Percentiles rank a stretch among this genome's conserved stretches.
Evolutionary conservation across 1,284 basidiomycete species (phyloP).

Genomic region (Cutaneotrichosporon sp.): DNA sequence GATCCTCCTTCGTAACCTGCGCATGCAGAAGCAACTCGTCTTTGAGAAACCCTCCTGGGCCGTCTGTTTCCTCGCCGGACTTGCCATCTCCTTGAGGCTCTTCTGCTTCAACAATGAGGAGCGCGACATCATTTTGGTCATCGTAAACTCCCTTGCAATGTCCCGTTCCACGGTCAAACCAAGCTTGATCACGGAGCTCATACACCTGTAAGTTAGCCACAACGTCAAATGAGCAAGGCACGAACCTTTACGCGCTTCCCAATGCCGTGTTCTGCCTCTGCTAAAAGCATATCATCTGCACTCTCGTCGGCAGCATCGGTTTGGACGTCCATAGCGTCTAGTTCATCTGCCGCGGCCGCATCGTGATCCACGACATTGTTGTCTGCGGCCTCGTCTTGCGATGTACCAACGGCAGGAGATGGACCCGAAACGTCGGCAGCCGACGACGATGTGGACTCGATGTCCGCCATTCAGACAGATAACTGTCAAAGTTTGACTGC

Average conservation of each 20-base stretch:
- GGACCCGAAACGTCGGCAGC: conserved; percentile 28
- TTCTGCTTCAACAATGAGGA: conserved; percentile 79
- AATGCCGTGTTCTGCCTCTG: conserved; percentile 8
- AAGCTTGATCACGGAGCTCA: conserved; percentile 77
- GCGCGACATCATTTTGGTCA: conserved; percentile 68
- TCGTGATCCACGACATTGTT: neutral
- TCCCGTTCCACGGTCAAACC: conserved; percentile 91
- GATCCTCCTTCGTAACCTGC: conserved; percentile 60
- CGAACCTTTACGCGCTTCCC: conserved; percentile 27
- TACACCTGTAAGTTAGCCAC: conserved; percentile 65
- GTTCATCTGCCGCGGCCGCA: neutral
- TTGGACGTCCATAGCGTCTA: conserved; percentile 16
- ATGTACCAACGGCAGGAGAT: too few species aligned
- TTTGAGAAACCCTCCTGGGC: conserved; percentile 42
- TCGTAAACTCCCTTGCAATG: conserved; percentile 85
- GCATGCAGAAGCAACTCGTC: conserved; percentile 40
- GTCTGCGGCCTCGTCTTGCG: neutral
- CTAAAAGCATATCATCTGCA: conserved; percentile 12
- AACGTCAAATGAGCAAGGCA: neutral
- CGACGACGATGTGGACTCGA: conserved; percentile 29
- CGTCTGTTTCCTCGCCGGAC: conserved; percentile 23
- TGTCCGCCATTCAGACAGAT: conserved; percentile 17
- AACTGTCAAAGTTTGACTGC: too few species aligned
- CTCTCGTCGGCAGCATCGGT: conserved; percentile 12
- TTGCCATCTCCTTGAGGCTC: conserved; percentile 60